Evolutionary conservation across 108 stramenopile species (phyloP), one percentile per base, ranked within the genome.

Genomic region (Cyclostephanos tholiformis): DNA sequence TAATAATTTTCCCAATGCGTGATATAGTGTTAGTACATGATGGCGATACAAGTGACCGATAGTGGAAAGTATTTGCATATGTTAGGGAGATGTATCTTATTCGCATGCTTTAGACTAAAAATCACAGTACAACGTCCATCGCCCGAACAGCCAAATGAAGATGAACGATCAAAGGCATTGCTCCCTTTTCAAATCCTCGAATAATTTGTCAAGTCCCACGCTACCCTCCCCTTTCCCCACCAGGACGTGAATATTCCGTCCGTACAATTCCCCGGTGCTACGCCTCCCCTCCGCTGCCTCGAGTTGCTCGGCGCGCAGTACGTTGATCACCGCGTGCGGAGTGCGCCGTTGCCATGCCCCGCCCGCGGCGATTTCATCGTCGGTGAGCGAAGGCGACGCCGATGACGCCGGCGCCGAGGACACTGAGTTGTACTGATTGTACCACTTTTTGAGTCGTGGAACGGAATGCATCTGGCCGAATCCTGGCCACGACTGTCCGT

Each of bases 381-480:
- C 83, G 14, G 75, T 51, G 0, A 84, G 62, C 2, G 52, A 22
- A 6, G 27, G 50, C 20, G 76, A 70, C 32, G 78, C 29, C 20
- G 27, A 41, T 50, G 69, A 12, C 43, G 59, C 29, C 29, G 32
- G 26, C n/a, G 63, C 56, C 44, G 58, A 63, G 58, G 66, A 67
- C 35, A 23, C 26, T 43, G 79, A 36, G 19, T 43, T 44, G 27
- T 77, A 67, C 38, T 79, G 56, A 27, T 73, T 69, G 68, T 63
- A 67, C 92, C 89, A 93, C 63, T 89, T 79, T 77, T 89, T 71
- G 25, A 93, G 66, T 49, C 89, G 84, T 5, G 89, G 88, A 12
- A 91, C 75, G 22, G 88, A 89, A 49, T 93, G 92, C 92, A 93
- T 93, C 44, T 93, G 92, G 12, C 92, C 92, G 76, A 93, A 93